Evolutionary conservation across 83 land plant genomes (phyloP).

Genomic region (Thuja plicata): DNA sequence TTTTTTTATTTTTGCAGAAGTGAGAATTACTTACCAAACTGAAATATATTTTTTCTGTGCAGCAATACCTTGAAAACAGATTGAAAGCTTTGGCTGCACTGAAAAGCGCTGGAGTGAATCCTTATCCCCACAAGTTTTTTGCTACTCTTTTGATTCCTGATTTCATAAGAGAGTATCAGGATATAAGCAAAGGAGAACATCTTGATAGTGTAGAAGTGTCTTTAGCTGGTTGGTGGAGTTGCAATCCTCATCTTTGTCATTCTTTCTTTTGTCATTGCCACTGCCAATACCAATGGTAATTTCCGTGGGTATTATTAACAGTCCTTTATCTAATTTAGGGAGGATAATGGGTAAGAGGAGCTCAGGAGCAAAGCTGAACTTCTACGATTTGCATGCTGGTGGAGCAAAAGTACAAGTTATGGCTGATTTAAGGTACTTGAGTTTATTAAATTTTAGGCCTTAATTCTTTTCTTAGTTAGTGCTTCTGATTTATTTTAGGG

Average conservation of each 20-base stretch:
- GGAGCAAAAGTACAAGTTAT: conserved; percentile 88
- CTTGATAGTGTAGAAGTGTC: conserved; percentile 44
- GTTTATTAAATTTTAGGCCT: background rate
- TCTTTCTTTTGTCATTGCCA: background rate
- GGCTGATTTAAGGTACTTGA: conserved; percentile 73
- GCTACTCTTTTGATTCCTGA: conserved; percentile 48
- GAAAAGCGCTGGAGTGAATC: conserved; percentile 54
- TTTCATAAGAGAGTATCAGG: conserved; percentile 45
- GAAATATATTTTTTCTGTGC: conserved; percentile 22
- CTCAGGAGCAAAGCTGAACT: conserved; percentile 66
- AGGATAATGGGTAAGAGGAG: conserved; percentile 81
- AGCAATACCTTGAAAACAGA: conserved; percentile 88
- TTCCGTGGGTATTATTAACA: background rate
- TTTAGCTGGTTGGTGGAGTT: conserved; percentile 63
- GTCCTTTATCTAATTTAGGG: conserved; percentile 38
- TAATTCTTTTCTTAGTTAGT: background rate
- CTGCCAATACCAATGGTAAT: background rate
- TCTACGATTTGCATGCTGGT: conserved; percentile 80
- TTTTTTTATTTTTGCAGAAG: background rate
- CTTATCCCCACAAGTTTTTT: conserved; percentile 90
- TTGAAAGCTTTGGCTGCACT: conserved; percentile 46
- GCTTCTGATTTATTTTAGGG: background rate
- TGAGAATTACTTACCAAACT: background rate
- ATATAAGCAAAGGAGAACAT: conserved; percentile 54
- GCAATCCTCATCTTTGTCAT: background rate